Evolutionary conservation across 805 yeast species (phyloP), one percentile per base, ranked within the genome.

Genomic region (Starmerella sp.): DNA sequence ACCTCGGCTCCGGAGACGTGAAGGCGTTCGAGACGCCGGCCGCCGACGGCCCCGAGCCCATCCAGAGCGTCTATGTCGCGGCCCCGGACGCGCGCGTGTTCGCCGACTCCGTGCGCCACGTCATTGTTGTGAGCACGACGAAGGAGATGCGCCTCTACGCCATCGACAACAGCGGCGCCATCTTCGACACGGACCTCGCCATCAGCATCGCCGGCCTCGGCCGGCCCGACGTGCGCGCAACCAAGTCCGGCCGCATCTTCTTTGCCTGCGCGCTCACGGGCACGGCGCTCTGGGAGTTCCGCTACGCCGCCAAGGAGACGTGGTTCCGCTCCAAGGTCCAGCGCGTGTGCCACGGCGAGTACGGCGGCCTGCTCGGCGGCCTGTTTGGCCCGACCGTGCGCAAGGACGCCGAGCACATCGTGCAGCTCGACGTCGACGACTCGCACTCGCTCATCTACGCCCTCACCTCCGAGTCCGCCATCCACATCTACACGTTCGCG

Each of bases 271-370:
- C 77, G 42, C 80, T 83, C 22, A 88, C 86, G 60, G 91, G 89
- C 1, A 50, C 65, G 17, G 81, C 90, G 62, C 75, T 93, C 44
- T 93, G 96, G 96, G 91, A 87, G 65, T 73, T 93, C 53, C 82
- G 80, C 56, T 93, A 93, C 66, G 78, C 90, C 6, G 84, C 83
- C 60, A 78, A 84, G 30, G 93, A 88, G 48, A 83, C 86, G 53
- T 91, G 96, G 86, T 88, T 88, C 66, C 80, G 82, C 59, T 83
- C 86, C 64, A 85, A 83, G 63, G 86, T 95, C 65, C 81, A 80
- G 62, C 89, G 89, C 67, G 80, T 83, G 42, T 88, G 97, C 67
- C 75, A 86, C 54, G 61, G 61, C 41, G 61, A 58, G 37, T 45
- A 28, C 47, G 61, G 61, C 39, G 60, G 62, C n/a, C 14, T 59